Conservation (phyloP, 108 stramenopile species). For the Cyclostephanos tholiformis region DNA sequence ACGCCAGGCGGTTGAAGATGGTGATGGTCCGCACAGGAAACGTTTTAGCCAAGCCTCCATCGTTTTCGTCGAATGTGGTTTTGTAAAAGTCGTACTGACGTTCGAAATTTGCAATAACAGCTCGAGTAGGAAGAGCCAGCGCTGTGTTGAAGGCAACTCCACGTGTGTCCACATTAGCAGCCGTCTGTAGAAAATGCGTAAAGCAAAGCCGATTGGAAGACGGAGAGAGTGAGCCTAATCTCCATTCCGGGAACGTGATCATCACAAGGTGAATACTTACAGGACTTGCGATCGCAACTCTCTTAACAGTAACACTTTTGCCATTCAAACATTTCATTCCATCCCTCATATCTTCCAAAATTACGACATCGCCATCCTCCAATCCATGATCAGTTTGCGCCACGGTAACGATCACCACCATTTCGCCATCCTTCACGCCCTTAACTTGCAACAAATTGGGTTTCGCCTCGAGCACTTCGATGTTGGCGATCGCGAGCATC, state of each 20-base stretch:
- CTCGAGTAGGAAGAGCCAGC: constrained; percentile 41
- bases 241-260: too few relatives aligned
- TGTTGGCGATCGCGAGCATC: constrained; percentile 48
- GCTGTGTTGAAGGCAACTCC: constrained; percentile 55
- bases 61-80: constrained; percentile 37
- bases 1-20: constrained; percentile 59
- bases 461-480: constrained; percentile 48
- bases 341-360: constrained; percentile 56
- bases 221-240: neutral
- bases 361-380: constrained; percentile 55
- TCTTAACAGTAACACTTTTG: constrained; percentile 47
- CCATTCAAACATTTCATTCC: constrained; percentile 46
- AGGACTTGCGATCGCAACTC: constrained; percentile 55
- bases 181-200: constrained; percentile 12
- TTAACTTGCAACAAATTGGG: constrained; percentile 47
- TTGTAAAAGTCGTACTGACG: constrained; percentile 58
- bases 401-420: constrained; percentile 53
- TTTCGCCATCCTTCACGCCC: constrained; percentile 49
- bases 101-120: constrained; percentile 53
- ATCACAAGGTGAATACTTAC: constrained; percentile 11
- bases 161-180: constrained; percentile 54
- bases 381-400: constrained; percentile 56
- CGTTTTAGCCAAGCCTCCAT: constrained; percentile 35
- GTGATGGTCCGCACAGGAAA: constrained; percentile 55
- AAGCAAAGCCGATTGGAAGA: neutral